These are phyloP conservation scores for Pezicula neosporulosa DNA, from an alignment of 2,329 filamentous ascomycete genomes.

Conservation along the genomic window DNA sequence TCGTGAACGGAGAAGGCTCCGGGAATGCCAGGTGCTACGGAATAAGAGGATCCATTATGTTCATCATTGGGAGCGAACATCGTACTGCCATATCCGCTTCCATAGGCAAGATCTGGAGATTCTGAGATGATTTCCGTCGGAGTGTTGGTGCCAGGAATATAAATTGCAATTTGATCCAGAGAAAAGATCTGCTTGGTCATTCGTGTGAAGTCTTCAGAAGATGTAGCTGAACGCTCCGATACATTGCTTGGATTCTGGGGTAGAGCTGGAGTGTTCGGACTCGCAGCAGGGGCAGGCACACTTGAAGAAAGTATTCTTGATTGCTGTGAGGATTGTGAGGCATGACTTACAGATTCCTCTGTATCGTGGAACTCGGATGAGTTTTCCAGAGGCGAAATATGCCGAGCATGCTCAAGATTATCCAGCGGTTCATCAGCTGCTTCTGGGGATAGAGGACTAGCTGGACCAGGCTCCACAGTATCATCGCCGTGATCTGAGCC, in stretches of 20 bases:
- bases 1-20: slow-evolving; percentile 55
- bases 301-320: slow-evolving; percentile 8
- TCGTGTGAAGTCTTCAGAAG: slow-evolving; percentile 21
- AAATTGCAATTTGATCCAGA: slow-evolving; percentile 31
- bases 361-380: neutral
- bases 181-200: slow-evolving; percentile 30
- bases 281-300: neutral
- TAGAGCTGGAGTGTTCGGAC: slow-evolving; percentile 7
- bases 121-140: slow-evolving; percentile 4
- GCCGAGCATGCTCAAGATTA: slow-evolving; percentile 22
- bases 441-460: slow-evolving; percentile 13
- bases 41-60: slow-evolving; percentile 20
- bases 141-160: slow-evolving; percentile 20
- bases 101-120: neutral
- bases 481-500: slow-evolving; percentile 15
- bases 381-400: slow-evolving; percentile 4
- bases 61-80: slow-evolving; percentile 15
- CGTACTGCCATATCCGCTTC: slow-evolving; percentile 1
- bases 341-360: slow-evolving; percentile 5
- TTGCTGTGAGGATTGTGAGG: slow-evolving; percentile 2
- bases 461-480: slow-evolving; percentile 9
- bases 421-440: slow-evolving; percentile 9
- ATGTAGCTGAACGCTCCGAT: slow-evolving; percentile 22
- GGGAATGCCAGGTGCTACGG: slow-evolving; percentile 49
- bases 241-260: slow-evolving; percentile 17